Evolutionary conservation across 1,284 basidiomycete species (phyloP).

Genomic region (Entoloma clypeatum): DNA sequence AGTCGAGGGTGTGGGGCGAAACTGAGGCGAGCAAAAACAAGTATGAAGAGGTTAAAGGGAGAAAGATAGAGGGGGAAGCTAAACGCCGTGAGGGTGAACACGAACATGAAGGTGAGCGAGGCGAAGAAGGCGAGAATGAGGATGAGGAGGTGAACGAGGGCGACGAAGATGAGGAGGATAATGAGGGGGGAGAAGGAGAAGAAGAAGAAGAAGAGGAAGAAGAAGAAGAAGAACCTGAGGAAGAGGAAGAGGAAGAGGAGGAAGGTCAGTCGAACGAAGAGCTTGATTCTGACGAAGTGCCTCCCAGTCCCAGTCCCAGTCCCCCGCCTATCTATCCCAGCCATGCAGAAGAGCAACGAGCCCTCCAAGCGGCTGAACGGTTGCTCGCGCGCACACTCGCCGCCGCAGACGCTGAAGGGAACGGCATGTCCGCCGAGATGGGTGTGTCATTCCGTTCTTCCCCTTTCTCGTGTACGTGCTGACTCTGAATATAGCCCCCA

Average conservation of each 20-base stretch:
- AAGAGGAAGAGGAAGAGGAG: slow-evolving; percentile 27
- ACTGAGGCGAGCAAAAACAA: slow-evolving; percentile 29
- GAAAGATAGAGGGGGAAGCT: slow-evolving; percentile 18
- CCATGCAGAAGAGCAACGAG: slow-evolving; percentile 44
- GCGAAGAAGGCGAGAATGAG: slow-evolving; percentile 10
- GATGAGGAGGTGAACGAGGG: slow-evolving; percentile 19
- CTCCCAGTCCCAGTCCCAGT: slow-evolving; percentile 17
- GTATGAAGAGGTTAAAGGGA: slow-evolving; percentile 13
- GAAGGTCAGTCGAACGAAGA: slow-evolving; percentile 34
- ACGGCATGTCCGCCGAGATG: slow-evolving; percentile 57
- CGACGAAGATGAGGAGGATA: slow-evolving; percentile 11
- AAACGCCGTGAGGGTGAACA: slow-evolving; percentile 29
- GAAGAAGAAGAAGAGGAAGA: slow-evolving; percentile 25
- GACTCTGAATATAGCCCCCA: slow-evolving; percentile 45
- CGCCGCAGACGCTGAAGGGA: slow-evolving; percentile 45
- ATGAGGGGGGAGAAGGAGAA: slow-evolving; percentile 22
- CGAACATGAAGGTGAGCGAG: slow-evolving; percentile 7
- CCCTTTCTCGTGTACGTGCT: slow-evolving; percentile 1
- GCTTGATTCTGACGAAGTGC: slow-evolving; percentile 18
- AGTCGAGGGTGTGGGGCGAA: slow-evolving; percentile 52
- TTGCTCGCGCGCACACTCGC: slow-evolving; percentile 61
- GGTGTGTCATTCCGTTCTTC: slow-evolving; percentile 34
- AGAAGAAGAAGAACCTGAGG: slow-evolving; percentile 22
- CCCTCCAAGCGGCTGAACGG: slow-evolving; percentile 52
- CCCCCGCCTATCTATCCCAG: slow-evolving; percentile 23